Percentiles rank a stretch among this genome's conserved stretches.
Evolutionary conservation across 495 filamentous ascomycete species (phyloP).

Genomic region (Xylaria cubensis): DNA sequence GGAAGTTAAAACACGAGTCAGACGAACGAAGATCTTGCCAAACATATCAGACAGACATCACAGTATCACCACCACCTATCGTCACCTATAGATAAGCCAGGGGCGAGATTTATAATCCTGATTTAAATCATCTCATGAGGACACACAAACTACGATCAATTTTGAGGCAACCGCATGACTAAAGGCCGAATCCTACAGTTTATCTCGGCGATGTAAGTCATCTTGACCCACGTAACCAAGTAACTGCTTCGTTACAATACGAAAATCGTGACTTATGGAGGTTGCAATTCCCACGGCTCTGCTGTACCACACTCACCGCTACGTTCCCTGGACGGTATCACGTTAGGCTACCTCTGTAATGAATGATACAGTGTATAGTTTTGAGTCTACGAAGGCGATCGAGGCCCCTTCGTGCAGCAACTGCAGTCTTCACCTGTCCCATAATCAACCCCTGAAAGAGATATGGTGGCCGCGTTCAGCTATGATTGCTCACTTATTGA

Average conservation of each 20-base stretch:
- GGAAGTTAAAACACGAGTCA: slow-evolving; percentile 5
- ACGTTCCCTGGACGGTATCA: slow-evolving; percentile 83
- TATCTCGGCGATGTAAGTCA: neutral
- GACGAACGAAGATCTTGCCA: slow-evolving; percentile 6
- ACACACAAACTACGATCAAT: neutral
- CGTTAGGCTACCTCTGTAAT: slow-evolving; percentile 52
- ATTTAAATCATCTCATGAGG: neutral
- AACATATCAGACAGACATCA: neutral
- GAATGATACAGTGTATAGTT: too few species aligned
- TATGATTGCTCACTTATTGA: slow-evolving; percentile 70
- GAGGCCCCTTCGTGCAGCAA: neutral
- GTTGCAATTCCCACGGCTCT: slow-evolving; percentile 72
- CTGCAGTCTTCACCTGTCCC: neutral
- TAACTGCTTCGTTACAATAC: neutral
- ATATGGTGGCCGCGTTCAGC: slow-evolving; percentile 56
- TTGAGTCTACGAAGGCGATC: neutral
- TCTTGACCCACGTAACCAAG: neutral
- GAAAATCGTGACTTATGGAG: neutral
- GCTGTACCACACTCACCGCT: slow-evolving; percentile 65
- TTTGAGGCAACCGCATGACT: neutral
- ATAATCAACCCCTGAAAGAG: neutral
- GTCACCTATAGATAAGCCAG: neutral
- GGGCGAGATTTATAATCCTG: neutral
- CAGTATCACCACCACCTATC: neutral
- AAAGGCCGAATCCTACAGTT: neutral